Base-by-base conservation (phyloP, 2,329 filamentous ascomycete species). In the Chrysosphaeria jannelii region DNA sequence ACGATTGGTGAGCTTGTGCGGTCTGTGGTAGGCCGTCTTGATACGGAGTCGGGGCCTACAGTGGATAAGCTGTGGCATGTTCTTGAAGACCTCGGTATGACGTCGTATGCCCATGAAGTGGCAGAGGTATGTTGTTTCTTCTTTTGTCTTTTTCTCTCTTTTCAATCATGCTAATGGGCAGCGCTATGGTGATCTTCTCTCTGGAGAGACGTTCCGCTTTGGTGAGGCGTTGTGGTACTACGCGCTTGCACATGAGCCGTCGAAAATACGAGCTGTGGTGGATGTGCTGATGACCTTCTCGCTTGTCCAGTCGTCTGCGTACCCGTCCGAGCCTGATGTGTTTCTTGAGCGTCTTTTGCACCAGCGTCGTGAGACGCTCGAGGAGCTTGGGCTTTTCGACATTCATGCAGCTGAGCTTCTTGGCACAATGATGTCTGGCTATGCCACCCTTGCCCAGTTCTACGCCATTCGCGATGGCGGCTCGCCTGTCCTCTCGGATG, bases 171-270 rank as follows among this genome's bases (percentile, higher is more conserved):
- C 6, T 13, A 13, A 5, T 5, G 6, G n/a, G 10, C 20, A 89
- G 74, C 65, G 69, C 32, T 91, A 76, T 39, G 81, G 78, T 27
- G 68, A 90, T 32, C 55, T 66, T 22, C 53, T 90, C 19, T 61
- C 66, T 8, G 55, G 64, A 28, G 58, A 62, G 20, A 69, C 70
- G 1, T 61, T 74, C 34, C 60, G 69, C 25, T 91, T 81, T 34
- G 81, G 81, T 25, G 64, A 81, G 31, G 74, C 76, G 1, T 54
- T 93, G 11, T 67, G 85, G 46, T 91, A 88, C 48, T 93, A 85
- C 40, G 71, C 81, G 13, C 61, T 88, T 8, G 72, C 78, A 3
- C 78, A 88, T 37, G 62, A 67, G 13, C 49, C 62, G 2, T 52
- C 57, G 31, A 88, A 81, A 42, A 67, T 91, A 24, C 74, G 74